Conservation (phyloP, 2,329 filamentous ascomycete species). For the Pseudopyrenochaeta lycopersici region DNA sequence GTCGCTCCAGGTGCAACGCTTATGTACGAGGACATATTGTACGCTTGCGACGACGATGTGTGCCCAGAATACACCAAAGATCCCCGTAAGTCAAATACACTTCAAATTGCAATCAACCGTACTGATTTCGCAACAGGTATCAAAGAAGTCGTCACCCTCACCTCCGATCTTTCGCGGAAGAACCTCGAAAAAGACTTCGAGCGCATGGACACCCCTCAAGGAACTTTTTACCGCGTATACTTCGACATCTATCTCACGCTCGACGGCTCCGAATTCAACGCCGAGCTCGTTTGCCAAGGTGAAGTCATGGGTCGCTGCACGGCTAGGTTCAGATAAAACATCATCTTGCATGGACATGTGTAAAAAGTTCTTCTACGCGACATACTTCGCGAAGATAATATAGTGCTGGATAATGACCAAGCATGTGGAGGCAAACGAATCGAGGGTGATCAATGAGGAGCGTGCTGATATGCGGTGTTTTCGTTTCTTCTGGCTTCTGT, state of each 20-base stretch:
- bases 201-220: constrained; percentile 98
- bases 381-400: not conserved
- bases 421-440: not conserved
- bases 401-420: not conserved
- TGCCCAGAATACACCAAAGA: constrained; percentile 99
- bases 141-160: constrained; percentile 98
- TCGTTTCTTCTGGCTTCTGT: not conserved
- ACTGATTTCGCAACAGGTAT: constrained; percentile 70
- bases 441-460: not conserved
- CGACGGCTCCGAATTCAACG: constrained; percentile 97
- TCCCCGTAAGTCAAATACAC: constrained; percentile 77
- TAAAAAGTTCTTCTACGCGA: constrained; percentile 1
- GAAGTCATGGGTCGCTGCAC: constrained; percentile 98
- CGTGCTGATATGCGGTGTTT: not conserved
- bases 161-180: constrained; percentile 95
- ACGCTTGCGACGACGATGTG: constrained; percentile 96
- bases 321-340: constrained; percentile 76
- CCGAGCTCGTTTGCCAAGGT: constrained; percentile 97
- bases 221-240: constrained; percentile 72
- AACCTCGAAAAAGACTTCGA: constrained; percentile 99
- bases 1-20: constrained; percentile 95
- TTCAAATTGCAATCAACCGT: not conserved
- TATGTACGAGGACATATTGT: constrained; percentile 99
- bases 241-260: constrained; percentile 83
- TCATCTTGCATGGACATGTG: not conserved